Percentiles rank a stretch among this genome's conserved stretches.
phyloP scores from a whole-genome alignment of 164 flowering plant species.

The Berberis thunbergii region DNA sequence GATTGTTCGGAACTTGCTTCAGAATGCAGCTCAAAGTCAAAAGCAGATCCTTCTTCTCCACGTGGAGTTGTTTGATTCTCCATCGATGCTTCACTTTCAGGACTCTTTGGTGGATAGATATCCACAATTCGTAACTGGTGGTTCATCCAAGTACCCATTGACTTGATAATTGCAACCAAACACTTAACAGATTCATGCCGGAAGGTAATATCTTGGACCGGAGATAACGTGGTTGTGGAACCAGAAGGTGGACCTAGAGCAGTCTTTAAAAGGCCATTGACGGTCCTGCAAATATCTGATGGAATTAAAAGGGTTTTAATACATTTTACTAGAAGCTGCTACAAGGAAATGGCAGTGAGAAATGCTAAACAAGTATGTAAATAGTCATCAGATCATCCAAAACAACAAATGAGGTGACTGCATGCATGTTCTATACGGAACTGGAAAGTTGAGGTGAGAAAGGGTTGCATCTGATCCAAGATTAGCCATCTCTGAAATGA shows the following conservation, averaged over 20 bases:
- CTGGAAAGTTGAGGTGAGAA: too few species aligned
- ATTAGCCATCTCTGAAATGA: too few species aligned
- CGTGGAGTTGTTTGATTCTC: slow-evolving; percentile 36
- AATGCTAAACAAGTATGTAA: neutral
- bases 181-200: slow-evolving; percentile 92
- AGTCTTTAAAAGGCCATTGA: slow-evolving; percentile 94
- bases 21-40: slow-evolving; percentile 66
- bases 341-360: slow-evolving; percentile 4
- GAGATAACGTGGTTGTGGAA: slow-evolving; percentile 77
- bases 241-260: slow-evolving; percentile 97
- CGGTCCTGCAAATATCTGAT: slow-evolving; percentile 96
- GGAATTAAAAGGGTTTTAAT: slow-evolving; percentile 74
- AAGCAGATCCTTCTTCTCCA: slow-evolving; percentile 57
- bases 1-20: slow-evolving; percentile 64
- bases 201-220: slow-evolving; percentile 81
- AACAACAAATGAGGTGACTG: too few species aligned
- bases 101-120: slow-evolving; percentile 27
- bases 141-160: slow-evolving; percentile 98
- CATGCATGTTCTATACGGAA: too few species aligned
- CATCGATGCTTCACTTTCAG: slow-evolving; percentile 38
- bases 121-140: slow-evolving; percentile 69
- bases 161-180: slow-evolving; percentile 70
- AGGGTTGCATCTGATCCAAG: too few species aligned
- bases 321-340: slow-evolving; percentile 24
- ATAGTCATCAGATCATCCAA: neutral